Conservation (phyloP, 2,329 filamentous ascomycete species). For the Diplodia seriata region DNA sequence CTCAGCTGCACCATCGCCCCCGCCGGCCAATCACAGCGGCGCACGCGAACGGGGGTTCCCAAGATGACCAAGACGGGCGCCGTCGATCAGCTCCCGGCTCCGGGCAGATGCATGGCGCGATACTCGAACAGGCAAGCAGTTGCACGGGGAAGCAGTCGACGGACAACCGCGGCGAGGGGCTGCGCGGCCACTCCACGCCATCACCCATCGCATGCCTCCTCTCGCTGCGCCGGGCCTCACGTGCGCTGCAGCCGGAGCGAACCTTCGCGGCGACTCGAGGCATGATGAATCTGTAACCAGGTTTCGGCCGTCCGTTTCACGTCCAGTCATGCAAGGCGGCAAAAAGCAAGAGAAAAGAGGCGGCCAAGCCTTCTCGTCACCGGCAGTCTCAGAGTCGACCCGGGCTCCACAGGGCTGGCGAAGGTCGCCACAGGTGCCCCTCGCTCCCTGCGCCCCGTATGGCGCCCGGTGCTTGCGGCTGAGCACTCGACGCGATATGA, state of each 20-base stretch:
- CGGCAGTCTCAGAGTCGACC: constrained; percentile 26
- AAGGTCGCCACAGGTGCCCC: constrained; percentile 19
- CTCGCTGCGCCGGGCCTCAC: constrained; percentile 2
- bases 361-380: constrained; percentile 27
- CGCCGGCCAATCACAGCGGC: constrained; percentile 13
- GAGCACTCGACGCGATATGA: constrained; percentile 18
- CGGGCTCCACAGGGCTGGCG: constrained; percentile 26
- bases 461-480: constrained; percentile 19
- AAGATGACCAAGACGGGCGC: constrained; percentile 11
- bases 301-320: constrained; percentile 29
- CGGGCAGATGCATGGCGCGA: constrained; percentile 25
- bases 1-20: constrained; percentile 11
- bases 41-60: not conserved
- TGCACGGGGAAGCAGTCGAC: constrained; percentile 15
- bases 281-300: constrained; percentile 30
- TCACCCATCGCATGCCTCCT: not conserved
- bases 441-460: constrained; percentile 27
- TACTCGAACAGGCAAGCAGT: constrained; percentile 17
- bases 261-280: not conserved
- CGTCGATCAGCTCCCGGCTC: constrained; percentile 18
- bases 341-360: constrained; percentile 24
- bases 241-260: constrained; percentile 1
- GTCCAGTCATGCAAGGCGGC: constrained; percentile 29
- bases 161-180: constrained; percentile 23
- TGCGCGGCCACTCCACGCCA: constrained; percentile 20